Base-by-base conservation (phyloP, 2,329 filamentous ascomycete species). In the Chaetomiaceae sp. region DNA sequence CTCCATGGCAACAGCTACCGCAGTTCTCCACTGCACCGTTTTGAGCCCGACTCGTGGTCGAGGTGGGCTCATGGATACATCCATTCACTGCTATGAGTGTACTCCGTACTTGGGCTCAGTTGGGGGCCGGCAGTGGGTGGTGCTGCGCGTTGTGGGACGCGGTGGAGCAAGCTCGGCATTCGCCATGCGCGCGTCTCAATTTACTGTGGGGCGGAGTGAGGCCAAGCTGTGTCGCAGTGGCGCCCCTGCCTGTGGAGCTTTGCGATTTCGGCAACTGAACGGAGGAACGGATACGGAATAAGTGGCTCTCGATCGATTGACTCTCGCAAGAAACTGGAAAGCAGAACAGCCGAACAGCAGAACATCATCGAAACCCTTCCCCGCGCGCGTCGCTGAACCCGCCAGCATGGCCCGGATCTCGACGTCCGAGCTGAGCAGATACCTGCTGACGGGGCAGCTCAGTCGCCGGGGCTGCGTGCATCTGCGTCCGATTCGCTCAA, bases 381-480 rank as follows among this genome's bases (percentile, higher is more conserved):
- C n/a, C n/a, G n/a, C n/a, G n/a, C n/a, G n/a, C n/a, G n/a, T n/a
- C n/a, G 22, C 22, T 24, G 22, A 5, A 5, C 5, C 22, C 22
- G 22, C 22, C 22, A 24, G 22, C 12, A 78, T 78, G 75, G 53
- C 63, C 17, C 72, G 68, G 22, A 64, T 71, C 33, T 61, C 71
- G 18, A 65, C 68, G 3, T 55, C 65, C 7, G 67, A 69, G 33
- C 65, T 78, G 10, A 67, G 72, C 55, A 69, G 63, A 51, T 78
- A 78, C 48, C 60, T 78, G 36, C 66, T 78, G 10, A 56, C 62
- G 10, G 75, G 74, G 6, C 67, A 67, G 38, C 52, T 77, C 17
- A 61, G 64, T 12, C 62, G 60, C 3, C 60, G 58, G 35, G 72
- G 69, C 33, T 78, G 75, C 53, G 53, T 73, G 24, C 57, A 42